Percentiles rank a stretch among this genome's conserved stretches.
These are phyloP conservation scores for Mimosa pudica DNA, from an alignment of 306 rosid genomes.

Conservation along the genomic window DNA sequence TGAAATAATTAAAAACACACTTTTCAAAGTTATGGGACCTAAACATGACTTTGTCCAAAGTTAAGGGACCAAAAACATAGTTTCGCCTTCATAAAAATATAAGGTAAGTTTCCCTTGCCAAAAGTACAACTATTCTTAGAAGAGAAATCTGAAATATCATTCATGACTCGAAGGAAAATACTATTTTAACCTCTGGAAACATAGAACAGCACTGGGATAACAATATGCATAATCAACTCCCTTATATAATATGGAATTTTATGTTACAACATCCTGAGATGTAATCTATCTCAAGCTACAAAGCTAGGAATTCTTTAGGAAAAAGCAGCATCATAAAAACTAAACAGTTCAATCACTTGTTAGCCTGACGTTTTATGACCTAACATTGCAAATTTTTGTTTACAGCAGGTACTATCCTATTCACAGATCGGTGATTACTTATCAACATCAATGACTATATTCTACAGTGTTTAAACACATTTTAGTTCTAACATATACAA, in stretches of 20 bases:
- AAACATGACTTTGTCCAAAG: too few relatives aligned
- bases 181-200: background rate
- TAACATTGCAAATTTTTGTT: background rate
- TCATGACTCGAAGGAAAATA: background rate
- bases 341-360: background rate
- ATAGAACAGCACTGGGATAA: background rate
- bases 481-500: background rate
- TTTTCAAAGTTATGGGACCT: too few relatives aligned
- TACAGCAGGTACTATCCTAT: background rate
- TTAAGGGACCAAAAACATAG: too few relatives aligned
- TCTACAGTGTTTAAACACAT: background rate
- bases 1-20: too few relatives aligned
- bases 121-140: background rate
- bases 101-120: background rate
- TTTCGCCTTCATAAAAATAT: background rate
- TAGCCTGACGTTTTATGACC: background rate
- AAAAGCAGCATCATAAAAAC: background rate
- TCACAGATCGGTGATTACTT: background rate
- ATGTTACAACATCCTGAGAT: background rate
- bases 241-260: background rate
- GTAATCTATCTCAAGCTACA: background rate
- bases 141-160: background rate
- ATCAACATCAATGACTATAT: background rate
- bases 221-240: background rate
- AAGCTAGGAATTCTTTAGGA: background rate